Conservation (phyloP, 176 grass and related monocot genomes). For the Neostapfia colusana region DNA sequence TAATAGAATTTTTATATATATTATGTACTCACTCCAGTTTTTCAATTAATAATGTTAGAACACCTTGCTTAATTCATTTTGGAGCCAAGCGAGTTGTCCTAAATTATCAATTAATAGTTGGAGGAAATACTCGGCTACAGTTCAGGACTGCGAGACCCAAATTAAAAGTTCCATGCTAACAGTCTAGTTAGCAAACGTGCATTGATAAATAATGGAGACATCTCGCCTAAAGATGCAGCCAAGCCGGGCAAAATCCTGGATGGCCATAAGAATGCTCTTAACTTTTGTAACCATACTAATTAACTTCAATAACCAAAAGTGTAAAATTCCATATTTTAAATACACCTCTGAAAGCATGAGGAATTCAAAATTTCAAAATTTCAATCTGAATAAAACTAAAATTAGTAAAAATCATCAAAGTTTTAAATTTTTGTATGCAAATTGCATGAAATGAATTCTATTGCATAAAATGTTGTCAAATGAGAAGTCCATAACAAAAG, state of each 20-base stretch:
- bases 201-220: slow-evolving; percentile 8
- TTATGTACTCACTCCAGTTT: background rate
- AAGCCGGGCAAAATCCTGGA: slow-evolving; percentile 17
- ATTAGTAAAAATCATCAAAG: no score
- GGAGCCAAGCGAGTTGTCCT: background rate
- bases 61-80: background rate
- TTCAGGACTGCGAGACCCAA: background rate
- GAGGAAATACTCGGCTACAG: background rate
- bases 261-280: slow-evolving; percentile 1
- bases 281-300: background rate
- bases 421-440: no score
- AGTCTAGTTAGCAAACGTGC: slow-evolving; percentile 16
- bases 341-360: no score
- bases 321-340: no score
- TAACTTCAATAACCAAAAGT: slow-evolving; percentile 19
- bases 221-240: slow-evolving; percentile 12
- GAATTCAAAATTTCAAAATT: no score
- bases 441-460: no score
- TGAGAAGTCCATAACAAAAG: no score
- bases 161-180: slow-evolving; percentile 4
- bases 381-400: no score
- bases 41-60: background rate
- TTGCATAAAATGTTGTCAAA: no score
- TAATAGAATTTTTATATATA: no score
- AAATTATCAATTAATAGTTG: background rate